Percentiles rank a stretch among this genome's conserved stretches.
Evolutionary conservation across 139 green algal species (phyloP).

Genomic region (Desmodesmus armatus): DNA sequence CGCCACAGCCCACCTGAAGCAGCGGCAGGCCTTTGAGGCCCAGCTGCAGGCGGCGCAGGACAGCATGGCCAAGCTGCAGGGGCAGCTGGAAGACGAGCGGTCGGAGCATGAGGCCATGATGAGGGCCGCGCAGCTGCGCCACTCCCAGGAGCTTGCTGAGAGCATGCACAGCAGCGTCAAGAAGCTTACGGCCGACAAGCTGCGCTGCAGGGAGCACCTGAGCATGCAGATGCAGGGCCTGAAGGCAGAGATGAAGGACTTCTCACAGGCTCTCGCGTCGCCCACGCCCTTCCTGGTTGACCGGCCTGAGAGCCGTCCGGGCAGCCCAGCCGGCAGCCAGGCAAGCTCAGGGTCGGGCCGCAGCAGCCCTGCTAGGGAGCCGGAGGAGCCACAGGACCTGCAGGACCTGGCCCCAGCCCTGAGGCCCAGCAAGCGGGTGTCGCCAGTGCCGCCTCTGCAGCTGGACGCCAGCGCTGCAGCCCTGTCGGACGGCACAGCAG

Average conservation of each 20-base stretch:
- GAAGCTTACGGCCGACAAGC: conserved; percentile 14
- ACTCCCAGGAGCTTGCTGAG: not conserved
- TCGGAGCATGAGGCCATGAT: not conserved
- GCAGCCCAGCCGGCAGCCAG: not conserved
- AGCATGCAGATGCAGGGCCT: not conserved
- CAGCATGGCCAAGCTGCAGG: not conserved
- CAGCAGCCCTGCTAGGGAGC: not conserved
- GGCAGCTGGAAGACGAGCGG: not conserved
- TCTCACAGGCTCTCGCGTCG: not conserved
- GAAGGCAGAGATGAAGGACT: not conserved
- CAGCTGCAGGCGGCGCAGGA: not conserved
- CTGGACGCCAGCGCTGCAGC: not conserved
- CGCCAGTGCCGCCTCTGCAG: not conserved
- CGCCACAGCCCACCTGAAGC: too few species aligned
- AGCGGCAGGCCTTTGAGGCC: too few species aligned
- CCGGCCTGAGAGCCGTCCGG: not conserved
- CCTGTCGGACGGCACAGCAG: not conserved
- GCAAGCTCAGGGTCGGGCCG: not conserved
- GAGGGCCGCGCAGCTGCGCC: not conserved
- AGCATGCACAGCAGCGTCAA: not conserved
- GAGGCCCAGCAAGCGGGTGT: not conserved
- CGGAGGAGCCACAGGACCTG: not conserved
- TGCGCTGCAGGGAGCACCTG: conserved; percentile 25
- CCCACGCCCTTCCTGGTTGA: not conserved
- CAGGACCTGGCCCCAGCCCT: not conserved